Evolutionary conservation across 345 rosid species (phyloP).

Genomic region (Eucalyptus pauciflora): DNA sequence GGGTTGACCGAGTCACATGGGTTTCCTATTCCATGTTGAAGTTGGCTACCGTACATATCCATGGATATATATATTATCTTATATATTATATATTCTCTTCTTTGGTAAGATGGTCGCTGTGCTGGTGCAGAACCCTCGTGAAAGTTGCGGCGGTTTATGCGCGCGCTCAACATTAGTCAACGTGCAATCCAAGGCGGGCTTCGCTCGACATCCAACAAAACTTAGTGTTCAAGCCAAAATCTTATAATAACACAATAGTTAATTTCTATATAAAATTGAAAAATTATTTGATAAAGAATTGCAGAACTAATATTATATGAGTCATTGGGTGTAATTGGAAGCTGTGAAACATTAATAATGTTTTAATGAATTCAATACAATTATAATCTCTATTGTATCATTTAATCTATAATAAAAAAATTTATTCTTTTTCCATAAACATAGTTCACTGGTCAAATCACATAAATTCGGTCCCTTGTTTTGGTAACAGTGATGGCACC

Average conservation of each 20-base stretch:
- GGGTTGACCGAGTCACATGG: background rate
- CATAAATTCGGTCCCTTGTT: rapidly evolving
- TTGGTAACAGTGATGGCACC: background rate
- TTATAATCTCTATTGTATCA: no score
- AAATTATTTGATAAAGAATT: background rate
- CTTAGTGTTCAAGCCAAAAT: background rate
- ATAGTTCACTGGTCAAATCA: no score
- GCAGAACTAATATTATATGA: rapidly evolving
- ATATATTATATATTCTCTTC: background rate
- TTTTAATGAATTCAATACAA: no score
- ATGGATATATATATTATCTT: background rate
- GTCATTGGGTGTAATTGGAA: background rate
- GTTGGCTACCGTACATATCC: background rate
- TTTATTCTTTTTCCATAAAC: no score
- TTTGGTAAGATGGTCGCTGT: background rate
- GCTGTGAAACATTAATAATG: no score
- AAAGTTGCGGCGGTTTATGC: background rate
- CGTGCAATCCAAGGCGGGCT: background rate
- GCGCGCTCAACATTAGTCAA: background rate
- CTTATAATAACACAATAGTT: background rate
- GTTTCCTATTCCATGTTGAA: background rate
- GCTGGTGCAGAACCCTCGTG: background rate
- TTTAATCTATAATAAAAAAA: rapidly evolving
- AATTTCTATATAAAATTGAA: background rate
- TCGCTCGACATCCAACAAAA: background rate